These are phyloP conservation scores for Austroboletus novae-zelandiae DNA, from an alignment of 1,284 basidiomycete species.

Conservation along the genomic window DNA sequence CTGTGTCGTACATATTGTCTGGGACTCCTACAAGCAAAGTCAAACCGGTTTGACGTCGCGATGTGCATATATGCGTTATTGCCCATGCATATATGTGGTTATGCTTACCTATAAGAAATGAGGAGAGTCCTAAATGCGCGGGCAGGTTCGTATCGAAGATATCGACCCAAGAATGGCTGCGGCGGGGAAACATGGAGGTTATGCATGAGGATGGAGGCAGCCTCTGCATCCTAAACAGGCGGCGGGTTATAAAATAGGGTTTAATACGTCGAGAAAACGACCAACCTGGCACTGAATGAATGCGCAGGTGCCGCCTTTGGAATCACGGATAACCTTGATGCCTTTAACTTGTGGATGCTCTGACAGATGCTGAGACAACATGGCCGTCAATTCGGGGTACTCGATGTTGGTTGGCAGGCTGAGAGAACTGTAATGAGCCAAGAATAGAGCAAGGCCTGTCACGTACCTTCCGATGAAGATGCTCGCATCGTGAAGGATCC, in stretches of 20 bases:
- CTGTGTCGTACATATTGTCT: constrained; percentile 38
- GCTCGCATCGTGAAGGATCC: constrained; percentile 67
- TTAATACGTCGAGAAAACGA: not conserved
- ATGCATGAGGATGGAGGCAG: constrained; percentile 58
- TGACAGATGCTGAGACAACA: constrained; percentile 62
- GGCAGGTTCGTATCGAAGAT: constrained; percentile 73
- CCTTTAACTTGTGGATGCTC: constrained; percentile 59
- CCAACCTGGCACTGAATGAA: constrained; percentile 79
- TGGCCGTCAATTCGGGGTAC: constrained; percentile 53
- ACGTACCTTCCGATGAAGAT: constrained; percentile 76
- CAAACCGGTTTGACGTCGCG: not conserved
- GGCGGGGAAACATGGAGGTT: constrained; percentile 53
- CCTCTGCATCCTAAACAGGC: constrained; percentile 47
- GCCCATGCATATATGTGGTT: constrained; percentile 17
- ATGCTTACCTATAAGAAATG: constrained; percentile 64
- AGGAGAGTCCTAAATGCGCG: constrained; percentile 70
- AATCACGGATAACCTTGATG: constrained; percentile 74
- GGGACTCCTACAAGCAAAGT: constrained; percentile 37
- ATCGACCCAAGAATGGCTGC: constrained; percentile 64
- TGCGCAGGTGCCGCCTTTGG: constrained; percentile 71
- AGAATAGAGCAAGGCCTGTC: constrained; percentile 2
- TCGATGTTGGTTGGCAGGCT: constrained; percentile 71
- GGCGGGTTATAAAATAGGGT: constrained; percentile 12
- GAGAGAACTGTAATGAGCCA: constrained; percentile 10
- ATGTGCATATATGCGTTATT: constrained; percentile 27